A percentile compares a stretch with the other conserved stretches of the same genome.
Conservation (phyloP, 2,329 filamentous ascomycete species). For the Fusarium sp. region DNA sequence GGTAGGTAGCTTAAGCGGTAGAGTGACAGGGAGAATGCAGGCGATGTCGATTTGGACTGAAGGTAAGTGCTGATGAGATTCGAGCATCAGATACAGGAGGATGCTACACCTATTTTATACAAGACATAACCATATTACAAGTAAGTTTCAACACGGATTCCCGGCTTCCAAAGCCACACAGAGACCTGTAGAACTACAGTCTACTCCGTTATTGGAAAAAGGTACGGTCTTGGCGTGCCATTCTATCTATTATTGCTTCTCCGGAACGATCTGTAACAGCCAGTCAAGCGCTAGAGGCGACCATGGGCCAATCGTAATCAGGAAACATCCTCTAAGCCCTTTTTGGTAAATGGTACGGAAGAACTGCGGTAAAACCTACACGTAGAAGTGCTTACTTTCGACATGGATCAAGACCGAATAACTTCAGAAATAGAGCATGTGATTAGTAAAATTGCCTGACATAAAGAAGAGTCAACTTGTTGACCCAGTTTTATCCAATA, state of each 20-base stretch:
- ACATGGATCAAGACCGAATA: fast-evolving
- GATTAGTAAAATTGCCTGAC: fast-evolving
- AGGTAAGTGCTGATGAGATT: background rate
- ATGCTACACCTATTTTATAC: background rate
- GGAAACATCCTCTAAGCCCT: fast-evolving
- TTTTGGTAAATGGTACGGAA: background rate
- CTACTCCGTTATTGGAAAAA: background rate
- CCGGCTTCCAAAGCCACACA: fast-evolving
- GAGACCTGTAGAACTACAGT: too few relatives aligned
- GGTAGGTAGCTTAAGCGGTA: fast-evolving
- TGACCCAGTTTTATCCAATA: fast-evolving
- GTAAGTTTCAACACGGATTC: fast-evolving
- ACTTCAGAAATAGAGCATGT: background rate
- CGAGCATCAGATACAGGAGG: background rate
- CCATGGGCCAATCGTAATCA: fast-evolving
- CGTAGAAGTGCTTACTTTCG: background rate
- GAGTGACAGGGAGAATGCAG: fast-evolving
- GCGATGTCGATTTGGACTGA: fast-evolving
- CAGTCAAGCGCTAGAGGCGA: fast-evolving
- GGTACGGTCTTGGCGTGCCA: background rate
- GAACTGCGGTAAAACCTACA: background rate
- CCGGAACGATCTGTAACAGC: background rate
- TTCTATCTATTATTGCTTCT: background rate
- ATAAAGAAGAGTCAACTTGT: fast-evolving
- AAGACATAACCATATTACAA: fast-evolving